Percentiles rank a stretch among this genome's conserved stretches.
Evolutionary conservation across 2,329 filamentous ascomycete species (phyloP).

Genomic region (Hypoxylon rubiginosum): DNA sequence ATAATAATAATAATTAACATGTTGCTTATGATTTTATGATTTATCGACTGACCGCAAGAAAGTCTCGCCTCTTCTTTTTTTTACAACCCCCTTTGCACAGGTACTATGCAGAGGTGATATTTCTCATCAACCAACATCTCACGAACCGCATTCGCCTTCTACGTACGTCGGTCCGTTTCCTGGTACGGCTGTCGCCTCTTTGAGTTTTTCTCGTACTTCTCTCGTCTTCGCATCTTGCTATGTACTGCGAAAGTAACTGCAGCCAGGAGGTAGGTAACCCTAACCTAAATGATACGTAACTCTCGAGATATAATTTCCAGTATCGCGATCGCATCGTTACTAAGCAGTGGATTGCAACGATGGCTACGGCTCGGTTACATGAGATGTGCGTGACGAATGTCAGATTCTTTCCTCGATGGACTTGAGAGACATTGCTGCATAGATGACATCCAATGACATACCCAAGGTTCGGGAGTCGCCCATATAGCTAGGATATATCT

Average conservation of each 20-base stretch:
- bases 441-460: background rate
- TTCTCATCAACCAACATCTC: background rate
- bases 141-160: background rate
- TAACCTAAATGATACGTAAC: constrained; percentile 1
- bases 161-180: background rate
- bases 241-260: background rate
- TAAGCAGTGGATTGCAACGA: background rate
- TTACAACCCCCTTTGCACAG: background rate
- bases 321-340: background rate
- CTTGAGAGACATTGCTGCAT: background rate
- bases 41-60: constrained; percentile 22
- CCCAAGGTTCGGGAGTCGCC: background rate
- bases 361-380: background rate
- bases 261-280: background rate
- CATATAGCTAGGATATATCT: background rate
- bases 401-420: background rate
- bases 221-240: background rate
- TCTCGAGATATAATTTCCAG: background rate
- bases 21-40: constrained; percentile 16
- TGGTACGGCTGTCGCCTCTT: background rate
- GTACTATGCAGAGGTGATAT: background rate
- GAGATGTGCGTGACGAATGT: background rate
- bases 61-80: background rate
- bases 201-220: background rate
- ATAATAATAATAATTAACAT: background rate